These are phyloP conservation scores for Vitis labrusca DNA, from an alignment of 164 flowering plant species.

Conservation along the genomic window DNA sequence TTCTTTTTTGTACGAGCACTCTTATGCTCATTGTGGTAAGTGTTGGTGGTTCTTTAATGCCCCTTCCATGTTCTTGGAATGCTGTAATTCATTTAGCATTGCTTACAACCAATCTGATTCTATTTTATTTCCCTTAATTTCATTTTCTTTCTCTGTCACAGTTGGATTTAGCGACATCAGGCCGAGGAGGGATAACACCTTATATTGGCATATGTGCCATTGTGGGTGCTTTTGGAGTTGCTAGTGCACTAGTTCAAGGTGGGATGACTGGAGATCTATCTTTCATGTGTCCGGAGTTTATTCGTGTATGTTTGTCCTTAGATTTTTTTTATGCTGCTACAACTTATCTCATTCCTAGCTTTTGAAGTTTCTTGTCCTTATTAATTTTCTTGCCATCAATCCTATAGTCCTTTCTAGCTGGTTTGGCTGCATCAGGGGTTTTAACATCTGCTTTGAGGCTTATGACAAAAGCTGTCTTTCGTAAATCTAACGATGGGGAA, in stretches of 20 bases:
- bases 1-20: slow-evolving; percentile 56
- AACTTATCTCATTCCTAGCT: no score
- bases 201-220: slow-evolving; percentile 54
- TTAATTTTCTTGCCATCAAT: no score
- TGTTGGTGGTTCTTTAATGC: not conserved
- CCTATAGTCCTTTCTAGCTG: slow-evolving; percentile 55
- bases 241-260: slow-evolving; percentile 82
- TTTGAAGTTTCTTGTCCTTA: no score
- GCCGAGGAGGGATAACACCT: slow-evolving; percentile 62
- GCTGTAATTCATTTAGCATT: no score
- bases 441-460: slow-evolving; percentile 53
- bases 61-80: no score
- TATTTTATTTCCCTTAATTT: no score
- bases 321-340: no score
- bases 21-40: slow-evolving; percentile 61
- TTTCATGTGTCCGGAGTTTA: slow-evolving; percentile 76
- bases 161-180: slow-evolving; percentile 76
- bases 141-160: slow-evolving; percentile 6
- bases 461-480: slow-evolving; percentile 51
- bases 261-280: slow-evolving; percentile 86
- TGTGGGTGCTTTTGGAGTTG: slow-evolving; percentile 65
- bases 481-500: slow-evolving; percentile 36
- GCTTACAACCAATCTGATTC: no score
- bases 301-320: slow-evolving; percentile 45
- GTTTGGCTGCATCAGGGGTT: slow-evolving; percentile 61